Percentiles rank a stretch among this genome's conserved stretches.
These are phyloP conservation scores for Emericellopsis terricola DNA, from an alignment of 495 filamentous ascomycete species.

Conservation along the genomic window DNA sequence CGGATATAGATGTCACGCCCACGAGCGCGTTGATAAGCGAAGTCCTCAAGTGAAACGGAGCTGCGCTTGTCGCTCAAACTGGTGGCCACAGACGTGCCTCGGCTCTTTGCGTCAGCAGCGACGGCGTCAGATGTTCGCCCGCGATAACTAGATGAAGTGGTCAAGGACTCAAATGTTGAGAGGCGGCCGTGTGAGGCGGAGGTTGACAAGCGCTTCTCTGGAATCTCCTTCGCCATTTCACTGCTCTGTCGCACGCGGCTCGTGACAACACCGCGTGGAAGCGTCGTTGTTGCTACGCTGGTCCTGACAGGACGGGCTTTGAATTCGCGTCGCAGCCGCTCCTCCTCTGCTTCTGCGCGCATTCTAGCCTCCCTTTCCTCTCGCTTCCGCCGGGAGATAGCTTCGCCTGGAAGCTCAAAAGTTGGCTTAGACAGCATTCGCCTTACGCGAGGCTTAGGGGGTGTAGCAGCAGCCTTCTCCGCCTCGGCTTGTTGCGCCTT, in stretches of 20 bases:
- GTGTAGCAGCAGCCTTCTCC: constrained; percentile 19
- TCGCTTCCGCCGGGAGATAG: constrained; percentile 47
- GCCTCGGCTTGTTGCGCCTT: constrained; percentile 11
- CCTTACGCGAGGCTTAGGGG: constrained; percentile 30
- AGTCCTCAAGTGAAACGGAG: constrained; percentile 28
- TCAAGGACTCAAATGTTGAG: too few relatives aligned
- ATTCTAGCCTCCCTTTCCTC: constrained; percentile 47
- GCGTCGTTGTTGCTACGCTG: constrained; percentile 15
- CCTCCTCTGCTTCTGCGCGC: constrained; percentile 40
- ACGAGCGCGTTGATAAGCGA: constrained; percentile 29
- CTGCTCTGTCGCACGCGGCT: constrained; percentile 38
- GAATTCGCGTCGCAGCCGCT: constrained; percentile 37
- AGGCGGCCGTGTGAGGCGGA: too few relatives aligned
- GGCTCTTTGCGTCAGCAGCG: constrained; percentile 8
- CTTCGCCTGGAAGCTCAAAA: constrained; percentile 60
- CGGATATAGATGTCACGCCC: constrained; percentile 45
- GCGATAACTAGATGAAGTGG: too few relatives aligned
- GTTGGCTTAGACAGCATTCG: constrained; percentile 41
- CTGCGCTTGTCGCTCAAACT: constrained; percentile 23
- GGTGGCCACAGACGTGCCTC: constrained; percentile 19
- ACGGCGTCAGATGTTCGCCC: neutral
- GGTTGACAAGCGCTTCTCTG: constrained; percentile 7
- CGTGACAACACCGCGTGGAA: constrained; percentile 33
- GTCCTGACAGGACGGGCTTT: constrained; percentile 42
- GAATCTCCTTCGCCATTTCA: constrained; percentile 7